Percentiles rank a stretch among this genome's conserved stretches.
Conservation (phyloP, 371 early-diverging fungal genomes). For the Chytridium lagenaria region DNA sequence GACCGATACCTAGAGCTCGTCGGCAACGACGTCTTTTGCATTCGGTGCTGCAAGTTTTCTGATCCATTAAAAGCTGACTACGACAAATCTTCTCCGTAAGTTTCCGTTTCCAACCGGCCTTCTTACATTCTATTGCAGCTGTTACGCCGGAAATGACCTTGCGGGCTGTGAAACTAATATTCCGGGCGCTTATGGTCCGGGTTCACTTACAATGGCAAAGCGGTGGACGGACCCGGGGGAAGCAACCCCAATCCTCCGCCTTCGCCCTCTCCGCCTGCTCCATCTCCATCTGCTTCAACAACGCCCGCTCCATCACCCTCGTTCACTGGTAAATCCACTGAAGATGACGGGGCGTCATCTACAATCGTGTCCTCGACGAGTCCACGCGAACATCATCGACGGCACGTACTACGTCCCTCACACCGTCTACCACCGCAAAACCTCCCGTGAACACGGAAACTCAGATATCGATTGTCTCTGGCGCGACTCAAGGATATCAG, state of each 20-base stretch:
- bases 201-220: conserved; percentile 2
- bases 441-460: too few species aligned
- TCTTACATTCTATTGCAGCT: not conserved
- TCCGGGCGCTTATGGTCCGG: conserved; percentile 12
- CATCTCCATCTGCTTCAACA: not conserved
- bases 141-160: conserved; percentile 15
- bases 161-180: conserved; percentile 3
- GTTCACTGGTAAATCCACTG: too few species aligned
- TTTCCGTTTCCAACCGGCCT: not conserved
- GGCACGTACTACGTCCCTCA: too few species aligned
- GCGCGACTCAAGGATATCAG: too few species aligned
- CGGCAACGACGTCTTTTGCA: conserved; percentile 10
- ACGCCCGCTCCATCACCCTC: not conserved
- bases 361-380: too few species aligned
- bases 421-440: too few species aligned
- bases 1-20: conserved; percentile 21
- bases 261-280: not conserved
- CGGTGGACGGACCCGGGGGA: not conserved
- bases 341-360: too few species aligned
- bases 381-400: too few species aligned
- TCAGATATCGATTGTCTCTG: too few species aligned
- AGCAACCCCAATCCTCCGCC: not conserved
- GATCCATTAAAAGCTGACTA: not conserved
- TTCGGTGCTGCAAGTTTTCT: conserved; percentile 17
- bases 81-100: not conserved